These are phyloP conservation scores for Plasmodium relictum DNA, from an alignment of 169 alveolate genomes.

Conservation along the genomic window DNA sequence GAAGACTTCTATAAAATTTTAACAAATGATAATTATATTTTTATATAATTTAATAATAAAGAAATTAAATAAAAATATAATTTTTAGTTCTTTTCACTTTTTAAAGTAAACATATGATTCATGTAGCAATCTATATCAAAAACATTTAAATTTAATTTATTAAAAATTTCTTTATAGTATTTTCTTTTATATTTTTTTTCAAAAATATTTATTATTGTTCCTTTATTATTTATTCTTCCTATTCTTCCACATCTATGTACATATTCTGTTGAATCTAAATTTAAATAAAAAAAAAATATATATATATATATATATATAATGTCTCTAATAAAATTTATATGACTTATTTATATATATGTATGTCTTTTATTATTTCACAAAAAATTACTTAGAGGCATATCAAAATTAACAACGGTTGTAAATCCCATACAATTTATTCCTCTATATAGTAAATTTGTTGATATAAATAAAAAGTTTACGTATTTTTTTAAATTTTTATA, in stretches of 20 bases:
- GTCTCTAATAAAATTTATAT: too few relatives aligned
- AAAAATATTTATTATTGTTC: conserved; percentile 56
- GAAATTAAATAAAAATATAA: neutral
- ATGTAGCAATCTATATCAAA: conserved; percentile 68
- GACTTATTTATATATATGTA: neutral
- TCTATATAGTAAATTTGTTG: conserved; percentile 57
- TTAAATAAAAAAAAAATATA: neutral
- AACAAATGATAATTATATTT: too few relatives aligned
- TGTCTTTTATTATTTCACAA: neutral
- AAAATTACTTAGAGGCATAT: conserved; percentile 47
- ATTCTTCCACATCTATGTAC: conserved; percentile 74
- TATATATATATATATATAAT: neutral
- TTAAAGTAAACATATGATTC: conserved; percentile 54
- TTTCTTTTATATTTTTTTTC: conserved; percentile 31
- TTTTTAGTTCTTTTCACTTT: neutral
- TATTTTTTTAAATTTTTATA: conserved; percentile 58
- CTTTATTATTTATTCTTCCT: conserved; percentile 74
- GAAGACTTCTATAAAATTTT: too few relatives aligned
- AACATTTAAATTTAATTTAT: conserved; percentile 22
- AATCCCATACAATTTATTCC: conserved; percentile 71
- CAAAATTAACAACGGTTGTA: conserved; percentile 52
- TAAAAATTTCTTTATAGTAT: conserved; percentile 28
- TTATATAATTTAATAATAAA: neutral
- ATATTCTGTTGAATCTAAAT: conserved; percentile 40
- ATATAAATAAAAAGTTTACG: conserved; percentile 60